These are phyloP conservation scores for Lavandula angustifolia DNA, from an alignment of 257 asterid genomes.

Conservation along the genomic window DNA sequence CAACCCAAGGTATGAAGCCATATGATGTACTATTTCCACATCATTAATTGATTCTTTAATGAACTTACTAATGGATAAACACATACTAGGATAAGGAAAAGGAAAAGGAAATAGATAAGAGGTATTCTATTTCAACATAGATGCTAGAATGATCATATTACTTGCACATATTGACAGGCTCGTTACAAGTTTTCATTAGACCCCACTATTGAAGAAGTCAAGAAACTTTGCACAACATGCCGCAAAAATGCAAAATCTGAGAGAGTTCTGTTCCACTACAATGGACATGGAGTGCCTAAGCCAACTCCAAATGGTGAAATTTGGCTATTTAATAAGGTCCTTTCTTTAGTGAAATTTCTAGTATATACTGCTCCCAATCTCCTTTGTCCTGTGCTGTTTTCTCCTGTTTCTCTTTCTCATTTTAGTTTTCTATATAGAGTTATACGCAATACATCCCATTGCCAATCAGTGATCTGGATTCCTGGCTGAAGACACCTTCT, in stretches of 20 bases:
- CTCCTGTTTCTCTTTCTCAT: conserved; percentile 33
- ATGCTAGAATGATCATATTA: conserved; percentile 17
- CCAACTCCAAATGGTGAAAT: conserved; percentile 97
- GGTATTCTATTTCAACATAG: conserved; percentile 15
- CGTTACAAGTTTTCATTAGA: conserved; percentile 82
- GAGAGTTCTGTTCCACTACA: conserved; percentile 95
- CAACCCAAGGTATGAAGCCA: conserved; percentile 73
- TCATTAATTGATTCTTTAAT: conserved; percentile 1
- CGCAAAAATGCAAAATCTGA: conserved; percentile 95
- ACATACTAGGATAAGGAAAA: conserved; percentile 16
- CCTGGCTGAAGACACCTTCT: conserved; percentile 97
- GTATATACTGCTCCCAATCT: conserved; percentile 9
- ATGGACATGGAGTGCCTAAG: conserved; percentile 99
- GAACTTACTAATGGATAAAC: conserved; percentile 14
- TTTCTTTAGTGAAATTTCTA: conserved; percentile 17
- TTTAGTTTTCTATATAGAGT: conserved; percentile 55
- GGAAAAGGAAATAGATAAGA: background rate
- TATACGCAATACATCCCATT: conserved; percentile 96
- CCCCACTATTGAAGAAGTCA: conserved; percentile 96
- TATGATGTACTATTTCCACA: background rate
- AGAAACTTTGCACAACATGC: conserved; percentile 87
- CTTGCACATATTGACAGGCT: conserved; percentile 56
- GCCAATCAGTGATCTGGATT: conserved; percentile 86
- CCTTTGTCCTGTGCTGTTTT: background rate
- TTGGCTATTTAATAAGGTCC: conserved; percentile 95